Evolutionary conservation across 208 protist genomes (phyloP).

Genomic region (Crithidia mellificae): DNA sequence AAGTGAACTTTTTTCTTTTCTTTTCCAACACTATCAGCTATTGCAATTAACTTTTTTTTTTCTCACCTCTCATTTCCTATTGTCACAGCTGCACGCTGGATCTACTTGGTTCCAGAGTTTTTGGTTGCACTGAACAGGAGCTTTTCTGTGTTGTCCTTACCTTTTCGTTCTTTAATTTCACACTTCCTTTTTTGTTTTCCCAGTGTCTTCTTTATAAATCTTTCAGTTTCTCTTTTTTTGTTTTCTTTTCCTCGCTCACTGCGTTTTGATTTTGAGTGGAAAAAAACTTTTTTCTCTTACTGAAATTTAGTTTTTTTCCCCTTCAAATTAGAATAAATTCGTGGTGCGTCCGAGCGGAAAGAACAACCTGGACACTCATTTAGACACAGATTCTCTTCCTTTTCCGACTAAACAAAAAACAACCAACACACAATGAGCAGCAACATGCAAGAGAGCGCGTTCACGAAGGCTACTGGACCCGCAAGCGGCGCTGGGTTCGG

Average conservation of each 20-base stretch:
- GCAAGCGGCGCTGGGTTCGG: slow-evolving; percentile 19
- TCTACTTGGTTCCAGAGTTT: slow-evolving; percentile 9
- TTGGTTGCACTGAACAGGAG: neutral
- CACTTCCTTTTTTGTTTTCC: slow-evolving; percentile 5
- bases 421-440: neutral
- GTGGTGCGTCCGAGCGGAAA: no score
- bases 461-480: neutral
- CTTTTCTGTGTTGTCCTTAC: neutral
- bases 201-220: neutral
- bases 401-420: neutral
- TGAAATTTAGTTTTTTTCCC: neutral
- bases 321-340: neutral
- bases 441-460: slow-evolving; percentile 25
- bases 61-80: slow-evolving; percentile 7
- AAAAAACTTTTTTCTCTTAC: neutral
- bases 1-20: slow-evolving; percentile 7
- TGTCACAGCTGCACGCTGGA: slow-evolving; percentile 10
- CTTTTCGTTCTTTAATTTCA: no score
- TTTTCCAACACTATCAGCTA: slow-evolving; percentile 1
- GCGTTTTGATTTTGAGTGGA: neutral
- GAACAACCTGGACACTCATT: no score
- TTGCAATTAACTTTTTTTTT: slow-evolving; percentile 11
- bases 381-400: neutral
- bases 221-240: neutral
- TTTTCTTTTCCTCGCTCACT: slow-evolving; percentile 4